phyloP scores from a whole-genome alignment of 495 filamentous ascomycete genomes.

The Melanomma pulvis-pyrius region DNA sequence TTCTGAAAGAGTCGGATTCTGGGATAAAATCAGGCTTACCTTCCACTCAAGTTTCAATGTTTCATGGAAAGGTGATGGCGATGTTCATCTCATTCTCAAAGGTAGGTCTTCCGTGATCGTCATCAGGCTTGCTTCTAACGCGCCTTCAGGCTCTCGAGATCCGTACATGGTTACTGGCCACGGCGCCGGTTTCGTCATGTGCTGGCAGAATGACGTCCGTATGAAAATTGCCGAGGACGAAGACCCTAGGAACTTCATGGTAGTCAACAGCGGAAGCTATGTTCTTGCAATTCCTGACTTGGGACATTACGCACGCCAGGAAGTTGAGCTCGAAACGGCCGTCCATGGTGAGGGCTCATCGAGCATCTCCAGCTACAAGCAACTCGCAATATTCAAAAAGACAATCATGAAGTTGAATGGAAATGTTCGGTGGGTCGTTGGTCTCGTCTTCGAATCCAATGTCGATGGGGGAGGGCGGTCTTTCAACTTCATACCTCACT shows the following conservation, averaged over 20 bases:
- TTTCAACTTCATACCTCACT: constrained; percentile 89
- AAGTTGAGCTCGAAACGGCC: constrained; percentile 56
- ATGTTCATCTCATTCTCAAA: constrained; percentile 93
- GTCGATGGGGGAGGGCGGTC: constrained; percentile 65
- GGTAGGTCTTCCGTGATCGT: constrained; percentile 50
- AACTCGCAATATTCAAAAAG: constrained; percentile 86
- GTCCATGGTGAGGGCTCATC: constrained; percentile 57
- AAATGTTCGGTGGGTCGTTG: constrained; percentile 86
- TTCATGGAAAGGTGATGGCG: constrained; percentile 90
- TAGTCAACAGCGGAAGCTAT: constrained; percentile 90
- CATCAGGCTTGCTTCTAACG: background rate
- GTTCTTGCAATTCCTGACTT: constrained; percentile 93
- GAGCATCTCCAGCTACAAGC: constrained; percentile 67
- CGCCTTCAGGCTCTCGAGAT: constrained; percentile 69
- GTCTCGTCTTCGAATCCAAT: constrained; percentile 88
- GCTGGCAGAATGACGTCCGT: constrained; percentile 88
- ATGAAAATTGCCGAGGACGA: constrained; percentile 81
- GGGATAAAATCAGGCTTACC: constrained; percentile 96
- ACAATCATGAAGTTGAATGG: constrained; percentile 98
- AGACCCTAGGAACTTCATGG: constrained; percentile 91
- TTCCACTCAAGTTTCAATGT: constrained; percentile 92
- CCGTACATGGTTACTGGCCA: constrained; percentile 91
- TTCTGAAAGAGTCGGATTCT: constrained; percentile 93
- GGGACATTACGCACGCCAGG: constrained; percentile 75
- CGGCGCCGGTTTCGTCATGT: constrained; percentile 95